Conservation (phyloP, 768 basidiomycete genomes). For the Boletus rufocinnamomeus region DNA sequence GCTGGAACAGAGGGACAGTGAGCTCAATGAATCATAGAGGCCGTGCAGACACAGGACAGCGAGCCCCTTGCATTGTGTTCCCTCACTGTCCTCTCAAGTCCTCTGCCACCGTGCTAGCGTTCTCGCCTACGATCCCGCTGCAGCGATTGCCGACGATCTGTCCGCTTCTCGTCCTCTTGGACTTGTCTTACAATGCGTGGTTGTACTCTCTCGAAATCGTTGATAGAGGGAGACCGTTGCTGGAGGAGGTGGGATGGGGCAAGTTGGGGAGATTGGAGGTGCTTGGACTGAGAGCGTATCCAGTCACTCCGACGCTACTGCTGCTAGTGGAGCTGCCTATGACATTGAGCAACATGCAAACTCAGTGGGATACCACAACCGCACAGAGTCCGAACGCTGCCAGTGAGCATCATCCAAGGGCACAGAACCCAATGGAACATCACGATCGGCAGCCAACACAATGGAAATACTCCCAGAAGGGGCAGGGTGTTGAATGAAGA, state of each 20-base stretch:
- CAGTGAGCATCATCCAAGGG: too few relatives aligned
- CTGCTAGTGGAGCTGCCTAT: too few relatives aligned
- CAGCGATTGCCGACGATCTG: constrained; percentile 59
- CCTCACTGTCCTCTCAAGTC: constrained; percentile 52
- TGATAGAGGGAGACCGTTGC: constrained; percentile 29
- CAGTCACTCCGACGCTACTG: constrained; percentile 44
- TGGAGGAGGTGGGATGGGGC: constrained; percentile 59
- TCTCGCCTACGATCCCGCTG: constrained; percentile 65
- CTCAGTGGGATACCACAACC: too few relatives aligned
- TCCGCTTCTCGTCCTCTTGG: constrained; percentile 62
- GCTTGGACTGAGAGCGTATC: constrained; percentile 59
- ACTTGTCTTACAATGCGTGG: constrained; percentile 69
- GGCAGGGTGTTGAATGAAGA: too few relatives aligned
- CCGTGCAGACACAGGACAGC: constrained; percentile 26
- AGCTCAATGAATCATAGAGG: constrained; percentile 40
- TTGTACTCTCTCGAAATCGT: constrained; percentile 16
- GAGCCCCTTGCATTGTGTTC: constrained; percentile 43
- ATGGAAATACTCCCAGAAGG: too few relatives aligned
- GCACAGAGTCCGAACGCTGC: too few relatives aligned
- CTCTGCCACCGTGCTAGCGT: constrained; percentile 48
- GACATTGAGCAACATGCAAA: too few relatives aligned
- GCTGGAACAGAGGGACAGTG: not conserved
- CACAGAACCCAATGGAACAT: too few relatives aligned
- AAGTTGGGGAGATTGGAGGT: constrained; percentile 54
- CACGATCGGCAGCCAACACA: too few relatives aligned